Evolutionary conservation across 139 green algal species (phyloP).

Genomic region (Protoeuglena noctilucae): DNA sequence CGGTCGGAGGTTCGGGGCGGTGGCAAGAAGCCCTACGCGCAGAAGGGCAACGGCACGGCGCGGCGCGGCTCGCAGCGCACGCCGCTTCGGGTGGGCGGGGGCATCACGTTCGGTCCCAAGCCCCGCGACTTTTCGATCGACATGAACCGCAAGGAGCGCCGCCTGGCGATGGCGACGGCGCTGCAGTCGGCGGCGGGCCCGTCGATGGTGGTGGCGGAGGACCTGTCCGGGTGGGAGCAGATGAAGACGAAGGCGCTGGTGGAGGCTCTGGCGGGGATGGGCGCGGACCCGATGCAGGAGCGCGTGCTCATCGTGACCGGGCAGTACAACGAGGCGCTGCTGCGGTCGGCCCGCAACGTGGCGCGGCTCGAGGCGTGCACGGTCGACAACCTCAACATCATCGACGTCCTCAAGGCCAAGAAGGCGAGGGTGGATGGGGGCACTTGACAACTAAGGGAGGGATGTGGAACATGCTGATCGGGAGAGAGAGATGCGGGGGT

Average conservation of each 20-base stretch:
- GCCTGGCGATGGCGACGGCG: conserved; percentile 79
- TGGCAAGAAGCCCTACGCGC: conserved; percentile 88
- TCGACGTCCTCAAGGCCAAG: conserved; percentile 83
- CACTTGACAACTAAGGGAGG: no score
- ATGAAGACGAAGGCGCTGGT: neutral
- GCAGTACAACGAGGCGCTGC: neutral
- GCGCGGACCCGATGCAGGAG: neutral
- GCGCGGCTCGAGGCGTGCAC: neutral
- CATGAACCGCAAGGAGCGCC: conserved; percentile 99
- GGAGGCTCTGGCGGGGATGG: neutral
- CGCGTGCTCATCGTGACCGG: neutral
- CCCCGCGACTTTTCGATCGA: conserved; percentile 89
- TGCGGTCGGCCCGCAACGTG: neutral
- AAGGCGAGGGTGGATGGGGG: no score
- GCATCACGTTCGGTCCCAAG: conserved; percentile 93
- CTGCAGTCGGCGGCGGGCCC: conserved; percentile 68
- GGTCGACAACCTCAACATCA: conserved; percentile 37
- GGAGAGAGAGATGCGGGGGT: no score
- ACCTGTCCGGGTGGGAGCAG: neutral
- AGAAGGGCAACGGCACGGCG: conserved; percentile 93
- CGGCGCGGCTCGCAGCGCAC: conserved; percentile 60
- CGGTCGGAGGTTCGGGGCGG: conserved; percentile 81
- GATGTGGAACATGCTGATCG: no score
- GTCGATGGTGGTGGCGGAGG: conserved; percentile 69
- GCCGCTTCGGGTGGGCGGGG: conserved; percentile 77